Percentiles rank a stretch among this genome's conserved stretches.
phyloP scores from a whole-genome alignment of 2,329 filamentous ascomycete species.

The Pseudogymnoascus sp. region DNA sequence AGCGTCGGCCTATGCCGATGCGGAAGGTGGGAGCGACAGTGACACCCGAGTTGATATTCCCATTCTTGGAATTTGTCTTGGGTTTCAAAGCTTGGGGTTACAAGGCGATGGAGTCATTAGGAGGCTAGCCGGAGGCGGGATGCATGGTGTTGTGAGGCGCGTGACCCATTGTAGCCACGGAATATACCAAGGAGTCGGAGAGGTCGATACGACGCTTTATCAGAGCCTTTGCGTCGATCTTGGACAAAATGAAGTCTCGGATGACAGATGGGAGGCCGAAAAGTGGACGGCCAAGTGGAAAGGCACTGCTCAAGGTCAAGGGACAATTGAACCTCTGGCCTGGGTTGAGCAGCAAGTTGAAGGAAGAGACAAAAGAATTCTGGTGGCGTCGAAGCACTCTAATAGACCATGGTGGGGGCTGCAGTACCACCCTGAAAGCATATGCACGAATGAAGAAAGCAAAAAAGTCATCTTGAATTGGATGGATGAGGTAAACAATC shows the following conservation, averaged over 20 bases:
- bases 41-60: conserved; percentile 48
- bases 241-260: conserved; percentile 21
- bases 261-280: conserved; percentile 18
- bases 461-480: conserved; percentile 49
- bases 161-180: conserved; percentile 38
- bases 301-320: conserved; percentile 19
- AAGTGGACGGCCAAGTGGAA: conserved; percentile 21
- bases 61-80: conserved; percentile 68
- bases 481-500: conserved; percentile 45
- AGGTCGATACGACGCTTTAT: conserved; percentile 32
- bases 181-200: conserved; percentile 25
- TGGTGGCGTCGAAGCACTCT: conserved; percentile 53
- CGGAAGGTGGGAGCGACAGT: conserved; percentile 39
- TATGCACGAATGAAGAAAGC: conserved; percentile 52
- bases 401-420: conserved; percentile 57
- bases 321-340: conserved; percentile 26
- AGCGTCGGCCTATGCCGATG: conserved; percentile 19
- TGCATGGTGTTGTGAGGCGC: conserved; percentile 55
- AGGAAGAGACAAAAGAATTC: conserved; percentile 31
- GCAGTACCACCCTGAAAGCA: conserved; percentile 64
- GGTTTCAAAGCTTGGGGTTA: conserved; percentile 58
- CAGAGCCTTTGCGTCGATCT: conserved; percentile 33
- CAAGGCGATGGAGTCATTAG: conserved; percentile 48
- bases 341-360: conserved; percentile 26
- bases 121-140: conserved; percentile 43